Conservation (phyloP, 495 filamentous ascomycete genomes). For the Penicillium mononematosum region DNA sequence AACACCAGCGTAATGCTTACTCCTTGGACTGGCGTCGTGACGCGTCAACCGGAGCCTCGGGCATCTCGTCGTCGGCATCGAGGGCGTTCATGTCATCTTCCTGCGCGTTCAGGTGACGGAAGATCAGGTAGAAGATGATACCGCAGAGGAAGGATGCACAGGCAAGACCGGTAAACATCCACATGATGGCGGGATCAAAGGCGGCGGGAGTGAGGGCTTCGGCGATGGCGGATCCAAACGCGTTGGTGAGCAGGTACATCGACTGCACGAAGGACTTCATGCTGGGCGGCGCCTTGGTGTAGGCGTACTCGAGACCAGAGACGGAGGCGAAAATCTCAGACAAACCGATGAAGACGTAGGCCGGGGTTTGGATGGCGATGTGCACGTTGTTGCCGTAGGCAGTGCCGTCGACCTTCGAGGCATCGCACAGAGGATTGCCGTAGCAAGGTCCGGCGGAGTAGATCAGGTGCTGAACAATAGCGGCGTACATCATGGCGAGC, state of each 20-base stretch:
- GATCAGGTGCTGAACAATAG: conserved; percentile 70
- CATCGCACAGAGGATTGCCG: conserved; percentile 35
- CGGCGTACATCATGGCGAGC: conserved; percentile 63
- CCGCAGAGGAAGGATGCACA: conserved; percentile 43
- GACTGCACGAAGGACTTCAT: conserved; percentile 81
- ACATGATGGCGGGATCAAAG: conserved; percentile 67
- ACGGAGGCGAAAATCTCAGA: conserved; percentile 75
- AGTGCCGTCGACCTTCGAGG: conserved; percentile 32
- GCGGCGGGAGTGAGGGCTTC: conserved; percentile 68
- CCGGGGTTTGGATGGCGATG: conserved; percentile 67
- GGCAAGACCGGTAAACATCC: conserved; percentile 65
- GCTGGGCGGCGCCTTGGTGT: conserved; percentile 77
- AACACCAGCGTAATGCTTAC: neutral
- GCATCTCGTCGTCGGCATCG: conserved; percentile 36
- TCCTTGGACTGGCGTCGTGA: conserved; percentile 18
- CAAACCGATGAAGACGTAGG: conserved; percentile 69
- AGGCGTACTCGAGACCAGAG: conserved; percentile 72
- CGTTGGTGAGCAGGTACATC: conserved; percentile 70
- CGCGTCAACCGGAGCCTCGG: conserved; percentile 18
- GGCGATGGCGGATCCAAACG: conserved; percentile 68
- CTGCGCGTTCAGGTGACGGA: conserved; percentile 44
- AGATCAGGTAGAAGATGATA: conserved; percentile 46
- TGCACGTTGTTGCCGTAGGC: conserved; percentile 51
- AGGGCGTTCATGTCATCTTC: conserved; percentile 51
- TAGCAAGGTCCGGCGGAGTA: conserved; percentile 59